Conservation (phyloP, 2,329 filamentous ascomycete genomes). For the Nectriaceae sp. region DNA sequence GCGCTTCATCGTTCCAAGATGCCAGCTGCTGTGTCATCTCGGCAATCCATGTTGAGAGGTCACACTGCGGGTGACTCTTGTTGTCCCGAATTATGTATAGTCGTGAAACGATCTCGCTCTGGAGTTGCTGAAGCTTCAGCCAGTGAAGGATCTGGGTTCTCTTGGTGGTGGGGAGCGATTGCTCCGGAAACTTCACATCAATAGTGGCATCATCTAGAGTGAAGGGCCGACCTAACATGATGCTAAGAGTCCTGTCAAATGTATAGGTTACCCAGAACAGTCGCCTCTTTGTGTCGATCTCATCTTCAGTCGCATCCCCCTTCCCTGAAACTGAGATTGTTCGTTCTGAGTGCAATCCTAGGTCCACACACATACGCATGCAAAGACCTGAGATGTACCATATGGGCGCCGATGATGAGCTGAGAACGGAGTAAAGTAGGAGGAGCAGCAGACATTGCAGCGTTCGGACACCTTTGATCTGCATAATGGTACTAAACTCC, state of each 20-base stretch:
- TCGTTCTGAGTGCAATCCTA: conserved; percentile 22
- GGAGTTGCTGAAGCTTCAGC: conserved; percentile 22
- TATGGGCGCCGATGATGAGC: conserved; percentile 19
- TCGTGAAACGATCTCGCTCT: conserved; percentile 18
- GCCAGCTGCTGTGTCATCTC: conserved; percentile 4
- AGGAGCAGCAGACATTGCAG: conserved; percentile 23
- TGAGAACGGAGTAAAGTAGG: conserved; percentile 20
- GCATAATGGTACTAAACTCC: conserved; percentile 19
- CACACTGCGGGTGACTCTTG: background rate
- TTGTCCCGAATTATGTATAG: conserved; percentile 8
- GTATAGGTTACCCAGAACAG: conserved; percentile 29
- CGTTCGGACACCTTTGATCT: conserved; percentile 17
- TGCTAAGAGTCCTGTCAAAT: conserved; percentile 24
- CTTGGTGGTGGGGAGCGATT: conserved; percentile 5
- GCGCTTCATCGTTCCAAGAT: conserved; percentile 7
- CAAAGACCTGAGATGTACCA: conserved; percentile 27
- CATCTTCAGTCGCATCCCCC: conserved; percentile 4
- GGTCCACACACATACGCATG: conserved; percentile 26
- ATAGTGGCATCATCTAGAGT: conserved; percentile 23
- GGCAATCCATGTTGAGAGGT: conserved; percentile 2
- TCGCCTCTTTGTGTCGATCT: conserved; percentile 17
- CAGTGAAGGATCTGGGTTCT: conserved; percentile 20
- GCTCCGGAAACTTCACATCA: conserved; percentile 16
- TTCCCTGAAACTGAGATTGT: conserved; percentile 9
- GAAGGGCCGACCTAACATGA: conserved; percentile 24